Base-by-base conservation (phyloP, 305 asterid species). In the Rubia tinctorum region DNA sequence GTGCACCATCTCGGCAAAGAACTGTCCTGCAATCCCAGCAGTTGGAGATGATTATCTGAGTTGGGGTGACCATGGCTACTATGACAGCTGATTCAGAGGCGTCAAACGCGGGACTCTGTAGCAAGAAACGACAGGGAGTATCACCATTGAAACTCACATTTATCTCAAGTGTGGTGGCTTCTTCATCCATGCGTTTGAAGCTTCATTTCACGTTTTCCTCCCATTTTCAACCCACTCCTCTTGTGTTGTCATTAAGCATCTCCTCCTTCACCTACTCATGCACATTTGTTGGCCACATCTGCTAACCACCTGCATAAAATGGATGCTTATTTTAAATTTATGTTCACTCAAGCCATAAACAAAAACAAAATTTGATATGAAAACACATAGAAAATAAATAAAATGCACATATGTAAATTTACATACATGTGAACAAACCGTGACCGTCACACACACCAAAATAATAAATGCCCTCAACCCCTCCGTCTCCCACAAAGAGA, bases 21-120 rank as follows among this genome's bases (percentile, higher is more conserved):
- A 91, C 87, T 30, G 97, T 95, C 53, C 97, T 77, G 0, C 95
- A 91, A 79, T 91, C 95, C 37, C 97, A 96, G 74, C 93, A 88
- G 69, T 89, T 91, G 7, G 97, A 93, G 6, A 88, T 86, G 11
- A 90, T 70, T 10, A 90, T 87, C 58, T 86, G 73, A 10, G 68
- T 56, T 2, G 93, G 87, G 1, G 88, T 81, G 39, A 91, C 74
- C 1, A 91, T 72, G n/a, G 91, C 84, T 4, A 90, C 90, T 5
- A 87, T 89, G 23, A 95, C 96, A 0, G 97, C 89, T 37, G 97
- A 88, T 6, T 96, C 95, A 12, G 86, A 93, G 43, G 90, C 88
- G 64, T 90, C 93, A 73, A 90, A 82, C 67, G 81, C 86, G 44
- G 95, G 97, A 17, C 82, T 69, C 73, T 78, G 89, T 12, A 87